phyloP scores from a whole-genome alignment of 1,284 basidiomycete species.

The Meripilus lineatus region DNA sequence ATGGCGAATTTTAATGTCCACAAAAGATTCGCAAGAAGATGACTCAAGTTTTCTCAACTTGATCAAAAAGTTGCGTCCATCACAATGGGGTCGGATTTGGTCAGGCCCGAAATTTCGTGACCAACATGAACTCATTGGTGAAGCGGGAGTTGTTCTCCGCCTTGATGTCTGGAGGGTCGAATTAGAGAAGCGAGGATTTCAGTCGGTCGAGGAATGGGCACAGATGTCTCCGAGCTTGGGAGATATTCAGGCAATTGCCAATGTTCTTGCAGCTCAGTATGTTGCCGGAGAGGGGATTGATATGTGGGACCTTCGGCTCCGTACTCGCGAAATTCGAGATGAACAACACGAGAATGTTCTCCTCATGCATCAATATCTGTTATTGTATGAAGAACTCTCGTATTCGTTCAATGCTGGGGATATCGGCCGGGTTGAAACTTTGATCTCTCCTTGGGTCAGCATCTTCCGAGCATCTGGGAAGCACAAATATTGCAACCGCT shows the following conservation, averaged over 20 bases:
- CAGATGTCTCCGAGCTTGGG: conserved; percentile 19
- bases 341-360: conserved; percentile 22
- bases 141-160: neutral
- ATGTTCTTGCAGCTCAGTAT: conserved; percentile 14
- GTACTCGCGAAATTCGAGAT: conserved; percentile 18
- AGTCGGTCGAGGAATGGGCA: conserved; percentile 18
- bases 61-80: neutral
- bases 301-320: neutral
- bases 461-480: conserved; percentile 29
- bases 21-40: neutral
- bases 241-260: conserved; percentile 15
- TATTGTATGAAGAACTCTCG: conserved; percentile 30
- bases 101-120: neutral
- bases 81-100: neutral
- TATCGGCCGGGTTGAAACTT: conserved; percentile 29
- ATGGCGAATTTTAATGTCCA: neutral
- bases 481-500: conserved; percentile 30
- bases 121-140: neutral
- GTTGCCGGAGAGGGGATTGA: conserved; percentile 10
- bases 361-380: conserved; percentile 23
- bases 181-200: conserved; percentile 1
- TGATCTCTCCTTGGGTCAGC: conserved; percentile 25
- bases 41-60: neutral
- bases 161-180: conserved; percentile 16
- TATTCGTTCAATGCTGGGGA: conserved; percentile 31